A percentile compares a stretch with the other conserved stretches of the same genome.
These are phyloP conservation scores for Ustanciosporium gigantosporum DNA, from an alignment of 1,284 basidiomycete genomes.

Conservation along the genomic window DNA sequence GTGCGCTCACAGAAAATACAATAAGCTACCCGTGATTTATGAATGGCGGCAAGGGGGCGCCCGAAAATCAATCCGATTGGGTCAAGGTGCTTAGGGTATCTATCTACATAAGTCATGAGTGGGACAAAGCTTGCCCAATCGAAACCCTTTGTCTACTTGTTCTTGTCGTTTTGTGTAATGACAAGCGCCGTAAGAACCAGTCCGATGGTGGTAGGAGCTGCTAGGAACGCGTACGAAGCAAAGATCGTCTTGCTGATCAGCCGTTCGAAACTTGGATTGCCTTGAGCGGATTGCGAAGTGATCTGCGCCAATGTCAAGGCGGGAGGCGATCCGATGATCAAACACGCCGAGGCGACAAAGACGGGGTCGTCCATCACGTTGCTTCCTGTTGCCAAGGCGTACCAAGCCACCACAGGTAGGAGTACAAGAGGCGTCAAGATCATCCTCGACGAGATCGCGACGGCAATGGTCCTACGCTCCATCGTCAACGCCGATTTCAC, in stretches of 20 bases:
- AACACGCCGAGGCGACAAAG: slow-evolving; percentile 77
- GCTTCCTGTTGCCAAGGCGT: slow-evolving; percentile 27
- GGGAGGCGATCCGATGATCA: slow-evolving; percentile 77
- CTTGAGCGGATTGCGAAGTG: slow-evolving; percentile 73
- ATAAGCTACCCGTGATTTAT: too few relatives aligned
- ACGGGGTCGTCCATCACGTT: slow-evolving; percentile 67
- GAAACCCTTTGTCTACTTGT: slow-evolving; percentile 10
- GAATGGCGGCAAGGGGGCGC: too few relatives aligned
- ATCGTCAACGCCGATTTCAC: slow-evolving; percentile 11
- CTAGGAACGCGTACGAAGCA: slow-evolving; percentile 52
- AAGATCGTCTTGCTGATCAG: slow-evolving; percentile 70
- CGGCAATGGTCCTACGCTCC: slow-evolving; percentile 73
- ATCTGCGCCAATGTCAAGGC: slow-evolving; percentile 70
- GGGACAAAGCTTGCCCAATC: too few relatives aligned
- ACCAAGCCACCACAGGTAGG: slow-evolving; percentile 56
- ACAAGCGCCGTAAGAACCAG: slow-evolving; percentile 52
- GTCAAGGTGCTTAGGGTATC: too few relatives aligned
- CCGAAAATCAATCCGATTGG: too few relatives aligned
- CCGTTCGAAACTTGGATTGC: slow-evolving; percentile 85
- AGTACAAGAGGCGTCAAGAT: slow-evolving; percentile 78
- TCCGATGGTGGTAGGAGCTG: slow-evolving; percentile 53
- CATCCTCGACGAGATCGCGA: slow-evolving; percentile 81
- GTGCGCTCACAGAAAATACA: too few relatives aligned
- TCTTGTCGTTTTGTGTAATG: slow-evolving; percentile 45
- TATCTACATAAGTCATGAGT: too few relatives aligned